Base-by-base conservation (phyloP, 2,329 filamentous ascomycete species). In the Penicillium olsonii region DNA sequence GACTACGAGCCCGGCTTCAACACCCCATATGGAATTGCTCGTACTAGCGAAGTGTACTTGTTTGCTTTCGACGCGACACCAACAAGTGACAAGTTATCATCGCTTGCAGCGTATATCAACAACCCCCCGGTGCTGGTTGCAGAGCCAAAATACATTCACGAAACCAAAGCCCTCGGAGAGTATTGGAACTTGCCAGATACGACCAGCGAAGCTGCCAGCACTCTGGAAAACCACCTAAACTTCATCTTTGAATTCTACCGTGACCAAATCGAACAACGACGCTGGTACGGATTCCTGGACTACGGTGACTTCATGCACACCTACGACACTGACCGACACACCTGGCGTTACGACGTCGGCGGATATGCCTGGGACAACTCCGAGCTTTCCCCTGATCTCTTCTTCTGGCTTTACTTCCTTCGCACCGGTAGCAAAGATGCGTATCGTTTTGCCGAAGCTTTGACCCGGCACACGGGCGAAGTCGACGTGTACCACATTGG, bases 331-430 rank as follows among this genome's bases (percentile, higher is more conserved):
- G 77, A 84, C 60, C 71, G 83, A 4, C 83, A 85, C 53, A 73
- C 72, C 1, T 86, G 83, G 83, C 75, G 81, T 1, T 85, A 85
- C 48, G 83, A 86, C 38, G 65, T 85, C 15, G 83, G 83, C 3
- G 83, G 83, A 0, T 85, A 82, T 50, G 82, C 81, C 0, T 85
- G 83, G 83, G 83, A 85, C 41, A 85, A 85, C 59, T 83, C 79
- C 0, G 83, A 86, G 61, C 71, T 86, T 0, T 85, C 82, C 0
- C 80, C 83, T 0, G 82, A 85, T 56, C 65, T 85, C 2, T 85
- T 80, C 68, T 78, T 85, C 57, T 85, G 83, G 83, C 77, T 76
- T 4, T 80, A 83, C 49, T 86, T 85, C 66, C 72, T 85, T 2
- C 78, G 79, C 9, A 85, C 81, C 0, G 82, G 82, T 0, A 72